These are phyloP conservation scores for Perkinsus chesapeaki DNA, from an alignment of 169 alveolate genomes.

Conservation along the genomic window DNA sequence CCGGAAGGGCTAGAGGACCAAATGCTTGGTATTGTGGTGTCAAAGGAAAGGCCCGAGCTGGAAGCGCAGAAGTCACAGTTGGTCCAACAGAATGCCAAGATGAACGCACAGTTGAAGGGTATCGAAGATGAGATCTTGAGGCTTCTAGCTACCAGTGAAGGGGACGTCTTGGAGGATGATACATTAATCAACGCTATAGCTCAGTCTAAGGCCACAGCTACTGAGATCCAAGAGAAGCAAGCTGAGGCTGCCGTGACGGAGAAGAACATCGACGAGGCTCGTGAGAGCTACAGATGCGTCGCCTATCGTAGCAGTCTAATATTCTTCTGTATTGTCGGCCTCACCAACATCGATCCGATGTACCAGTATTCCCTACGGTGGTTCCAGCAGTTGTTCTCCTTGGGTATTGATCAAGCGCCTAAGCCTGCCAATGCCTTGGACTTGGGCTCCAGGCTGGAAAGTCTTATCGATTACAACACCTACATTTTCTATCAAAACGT, in stretches of 20 bases:
- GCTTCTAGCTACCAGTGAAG: constrained; percentile 68
- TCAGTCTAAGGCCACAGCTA: constrained; percentile 72
- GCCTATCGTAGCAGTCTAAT: constrained; percentile 84
- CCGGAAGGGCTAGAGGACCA: constrained; percentile 71
- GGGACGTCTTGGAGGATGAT: constrained; percentile 71
- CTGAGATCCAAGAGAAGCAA: constrained; percentile 63
- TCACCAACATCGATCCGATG: constrained; percentile 90
- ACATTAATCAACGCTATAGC: constrained; percentile 64
- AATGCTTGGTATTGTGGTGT: constrained; percentile 59
- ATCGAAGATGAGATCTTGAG: constrained; percentile 79
- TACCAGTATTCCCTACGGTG: constrained; percentile 88
- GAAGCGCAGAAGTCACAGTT: constrained; percentile 64
- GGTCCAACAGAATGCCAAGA: constrained; percentile 58
- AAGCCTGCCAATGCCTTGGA: constrained; percentile 37
- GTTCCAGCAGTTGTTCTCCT: constrained; percentile 81
- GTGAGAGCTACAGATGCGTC: constrained; percentile 57
- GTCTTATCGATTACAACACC: constrained; percentile 74
- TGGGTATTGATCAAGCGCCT: constrained; percentile 57
- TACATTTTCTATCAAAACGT: constrained; percentile 78
- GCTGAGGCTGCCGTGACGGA: constrained; percentile 74
- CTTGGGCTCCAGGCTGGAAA: constrained; percentile 63
- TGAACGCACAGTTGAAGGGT: constrained; percentile 58
- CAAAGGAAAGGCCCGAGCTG: constrained; percentile 73
- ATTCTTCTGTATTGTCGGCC: constrained; percentile 84
- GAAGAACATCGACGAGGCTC: constrained; percentile 63